phyloP scores from a whole-genome alignment of 257 asterid species.

The Phtheirospermum japonicum region DNA sequence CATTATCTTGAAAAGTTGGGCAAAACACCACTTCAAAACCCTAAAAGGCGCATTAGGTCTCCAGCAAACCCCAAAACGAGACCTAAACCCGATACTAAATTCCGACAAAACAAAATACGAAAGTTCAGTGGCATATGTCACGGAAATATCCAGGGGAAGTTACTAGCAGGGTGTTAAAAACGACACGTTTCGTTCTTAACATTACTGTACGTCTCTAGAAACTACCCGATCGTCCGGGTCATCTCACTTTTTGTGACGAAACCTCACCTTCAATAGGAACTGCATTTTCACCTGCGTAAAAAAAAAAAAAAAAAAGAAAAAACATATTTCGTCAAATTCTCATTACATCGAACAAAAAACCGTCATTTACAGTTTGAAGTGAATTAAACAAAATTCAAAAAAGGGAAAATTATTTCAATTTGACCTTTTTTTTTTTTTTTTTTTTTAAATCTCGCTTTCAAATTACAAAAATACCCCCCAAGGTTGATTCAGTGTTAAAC shows the following conservation, averaged over 20 bases:
- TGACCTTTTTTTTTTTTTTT: too few relatives aligned
- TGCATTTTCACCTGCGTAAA: constrained; percentile 84
- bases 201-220: too few relatives aligned
- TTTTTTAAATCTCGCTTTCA: too few relatives aligned
- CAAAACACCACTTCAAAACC: constrained; percentile 19
- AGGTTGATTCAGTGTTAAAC: too few relatives aligned
- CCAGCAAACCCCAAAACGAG: constrained; percentile 54
- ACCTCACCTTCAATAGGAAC: constrained; percentile 87
- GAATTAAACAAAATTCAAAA: background rate
- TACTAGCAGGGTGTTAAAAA: constrained; percentile 1
- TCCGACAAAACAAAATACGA: constrained; percentile 2
- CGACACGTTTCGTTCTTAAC: constrained; percentile 20
- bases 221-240: background rate
- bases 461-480: too few relatives aligned
- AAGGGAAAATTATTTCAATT: too few relatives aligned
- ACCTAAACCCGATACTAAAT: constrained; percentile 31
- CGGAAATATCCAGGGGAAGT: background rate
- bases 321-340: too few relatives aligned
- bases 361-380: background rate
- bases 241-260: constrained; percentile 71
- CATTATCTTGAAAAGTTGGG: background rate
- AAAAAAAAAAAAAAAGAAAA: too few relatives aligned
- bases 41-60: constrained; percentile 32
- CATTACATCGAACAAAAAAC: too few relatives aligned
- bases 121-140: background rate